phyloP scores from a whole-genome alignment of 2,329 filamentous ascomycete species.

The Colletotrichum orchidophilum region DNA sequence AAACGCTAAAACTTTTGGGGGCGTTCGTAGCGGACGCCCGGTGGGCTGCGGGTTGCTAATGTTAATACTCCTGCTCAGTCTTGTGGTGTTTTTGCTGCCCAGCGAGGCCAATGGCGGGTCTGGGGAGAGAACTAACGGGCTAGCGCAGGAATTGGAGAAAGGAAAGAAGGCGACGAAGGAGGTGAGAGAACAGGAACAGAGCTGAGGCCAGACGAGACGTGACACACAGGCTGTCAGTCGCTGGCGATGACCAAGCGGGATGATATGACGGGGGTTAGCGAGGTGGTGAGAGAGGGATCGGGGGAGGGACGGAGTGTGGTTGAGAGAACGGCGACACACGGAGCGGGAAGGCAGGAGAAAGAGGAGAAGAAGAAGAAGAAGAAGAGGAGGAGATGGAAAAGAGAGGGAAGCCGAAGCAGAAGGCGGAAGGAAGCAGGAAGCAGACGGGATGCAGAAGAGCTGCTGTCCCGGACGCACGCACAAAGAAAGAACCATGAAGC shows the following conservation, averaged over 20 bases:
- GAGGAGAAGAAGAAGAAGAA: not conserved
- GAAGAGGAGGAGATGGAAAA: not conserved
- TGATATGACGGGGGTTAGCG: not conserved
- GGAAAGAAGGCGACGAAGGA: not conserved
- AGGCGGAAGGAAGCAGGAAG: too few relatives aligned
- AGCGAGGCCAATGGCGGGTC: constrained; percentile 27
- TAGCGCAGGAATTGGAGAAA: constrained; percentile 7
- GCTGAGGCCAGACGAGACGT: constrained; percentile 7
- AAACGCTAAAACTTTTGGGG: constrained; percentile 6
- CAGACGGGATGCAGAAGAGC: not conserved
- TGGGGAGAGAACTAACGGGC: constrained; percentile 15
- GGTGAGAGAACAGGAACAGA: not conserved
- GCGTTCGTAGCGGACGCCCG: constrained; percentile 29
- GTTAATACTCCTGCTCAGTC: constrained; percentile 16
- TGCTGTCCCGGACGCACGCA: not conserved
- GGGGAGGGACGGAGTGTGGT: too few relatives aligned
- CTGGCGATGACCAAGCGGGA: not conserved
- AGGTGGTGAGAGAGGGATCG: not conserved
- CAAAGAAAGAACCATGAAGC: not conserved
- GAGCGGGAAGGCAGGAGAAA: not conserved
- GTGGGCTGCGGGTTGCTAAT: constrained; percentile 27
- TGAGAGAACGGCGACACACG: not conserved
- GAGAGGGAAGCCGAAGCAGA: not conserved
- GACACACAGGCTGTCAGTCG: not conserved
- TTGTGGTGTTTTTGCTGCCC: constrained; percentile 6